phyloP scores from a whole-genome alignment of 2,329 filamentous ascomycete genomes.

The Pseudocercospora cruenta region DNA sequence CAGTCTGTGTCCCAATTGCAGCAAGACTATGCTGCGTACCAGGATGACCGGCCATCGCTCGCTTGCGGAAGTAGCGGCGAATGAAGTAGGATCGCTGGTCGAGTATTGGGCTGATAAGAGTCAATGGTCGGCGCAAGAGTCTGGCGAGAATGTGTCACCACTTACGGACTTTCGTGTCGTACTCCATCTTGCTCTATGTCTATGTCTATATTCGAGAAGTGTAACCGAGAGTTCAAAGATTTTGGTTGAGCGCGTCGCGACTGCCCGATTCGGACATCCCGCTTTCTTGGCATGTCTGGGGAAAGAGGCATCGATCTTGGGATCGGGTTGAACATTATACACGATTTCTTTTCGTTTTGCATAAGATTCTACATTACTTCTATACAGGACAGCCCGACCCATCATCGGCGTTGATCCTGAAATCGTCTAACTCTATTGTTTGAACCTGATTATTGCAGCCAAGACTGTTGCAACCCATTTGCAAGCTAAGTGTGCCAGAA shows the following conservation, averaged over 20 bases:
- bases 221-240: neutral
- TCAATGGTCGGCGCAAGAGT: neutral
- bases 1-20: slow-evolving; percentile 5
- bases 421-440: too few species aligned
- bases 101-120: slow-evolving; percentile 67
- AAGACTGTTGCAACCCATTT: too few species aligned
- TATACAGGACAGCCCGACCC: too few species aligned
- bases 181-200: slow-evolving; percentile 62
- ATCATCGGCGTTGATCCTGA: too few species aligned
- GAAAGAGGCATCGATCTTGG: too few species aligned
- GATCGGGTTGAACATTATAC: too few species aligned
- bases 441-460: too few species aligned
- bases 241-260: slow-evolving; percentile 11
- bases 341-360: too few species aligned
- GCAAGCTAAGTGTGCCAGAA: too few species aligned
- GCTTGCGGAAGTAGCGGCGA: slow-evolving; percentile 81
- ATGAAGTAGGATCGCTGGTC: slow-evolving; percentile 82
- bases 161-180: slow-evolving; percentile 74
- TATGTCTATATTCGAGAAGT: slow-evolving; percentile 16
- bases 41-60: slow-evolving; percentile 94
- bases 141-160: slow-evolving; percentile 4
- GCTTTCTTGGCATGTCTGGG: neutral
- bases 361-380: too few species aligned
- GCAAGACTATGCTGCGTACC: slow-evolving; percentile 51
- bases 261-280: neutral